phyloP scores from a whole-genome alignment of 345 rosid species.

The Populus deltoides region DNA sequence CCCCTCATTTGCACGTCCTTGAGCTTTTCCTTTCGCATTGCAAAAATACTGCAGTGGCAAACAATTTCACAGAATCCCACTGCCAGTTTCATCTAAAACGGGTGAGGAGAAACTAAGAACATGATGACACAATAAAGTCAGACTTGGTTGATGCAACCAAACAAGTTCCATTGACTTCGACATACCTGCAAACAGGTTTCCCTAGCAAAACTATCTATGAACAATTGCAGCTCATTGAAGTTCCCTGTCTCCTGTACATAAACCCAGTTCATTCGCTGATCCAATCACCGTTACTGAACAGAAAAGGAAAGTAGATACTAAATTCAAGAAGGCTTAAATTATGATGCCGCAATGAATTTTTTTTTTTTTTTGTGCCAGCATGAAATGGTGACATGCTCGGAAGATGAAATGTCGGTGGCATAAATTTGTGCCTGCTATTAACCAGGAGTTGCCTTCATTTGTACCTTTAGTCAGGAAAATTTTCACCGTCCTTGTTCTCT shows the following conservation, averaged over 20 bases:
- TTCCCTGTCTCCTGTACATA: constrained; percentile 27
- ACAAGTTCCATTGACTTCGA: background rate
- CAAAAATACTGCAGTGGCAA: background rate
- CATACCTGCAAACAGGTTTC: background rate
- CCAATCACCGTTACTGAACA: background rate
- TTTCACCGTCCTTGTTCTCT: constrained; percentile 33
- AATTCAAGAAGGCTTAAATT: background rate
- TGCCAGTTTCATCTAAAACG: background rate
- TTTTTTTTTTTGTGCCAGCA: background rate
- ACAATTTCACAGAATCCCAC: background rate
- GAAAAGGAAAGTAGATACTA: background rate
- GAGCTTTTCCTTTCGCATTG: background rate
- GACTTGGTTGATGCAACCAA: background rate
- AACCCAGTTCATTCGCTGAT: constrained; percentile 5
- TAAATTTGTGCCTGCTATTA: background rate
- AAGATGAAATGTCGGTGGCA: background rate
- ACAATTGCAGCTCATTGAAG: constrained; percentile 30
- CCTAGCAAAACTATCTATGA: constrained; percentile 13
- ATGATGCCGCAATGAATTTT: background rate
- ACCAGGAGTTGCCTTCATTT: background rate
- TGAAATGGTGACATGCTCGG: background rate
- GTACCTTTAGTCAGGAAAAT: constrained; percentile 33
- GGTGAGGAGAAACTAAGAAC: background rate
- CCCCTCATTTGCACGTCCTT: no score
- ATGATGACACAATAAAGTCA: background rate